phyloP scores from a whole-genome alignment of 2,329 filamentous ascomycete species.

The Paecilomyces sp. region DNA sequence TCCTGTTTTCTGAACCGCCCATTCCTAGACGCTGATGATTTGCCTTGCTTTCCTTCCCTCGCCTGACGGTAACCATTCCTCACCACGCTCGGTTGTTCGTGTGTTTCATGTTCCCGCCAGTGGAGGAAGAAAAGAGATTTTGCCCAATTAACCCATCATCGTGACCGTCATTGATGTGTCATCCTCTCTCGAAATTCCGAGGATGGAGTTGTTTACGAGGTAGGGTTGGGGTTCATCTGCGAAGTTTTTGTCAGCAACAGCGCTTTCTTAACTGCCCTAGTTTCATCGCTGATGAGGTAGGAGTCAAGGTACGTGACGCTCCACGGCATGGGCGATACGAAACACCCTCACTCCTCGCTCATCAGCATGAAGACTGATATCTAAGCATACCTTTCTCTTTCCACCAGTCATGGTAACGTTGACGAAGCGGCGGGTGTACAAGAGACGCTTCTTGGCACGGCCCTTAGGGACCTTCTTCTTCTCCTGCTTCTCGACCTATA shows the following conservation, averaged over 20 bases:
- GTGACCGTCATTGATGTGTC: neutral
- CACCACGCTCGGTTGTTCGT: neutral
- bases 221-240: neutral
- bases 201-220: neutral
- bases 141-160: neutral
- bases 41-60: neutral
- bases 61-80: neutral
- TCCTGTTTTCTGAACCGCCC: neutral
- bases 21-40: neutral
- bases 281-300: neutral
- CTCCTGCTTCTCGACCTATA: constrained; percentile 74
- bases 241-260: neutral
- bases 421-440: constrained; percentile 89
- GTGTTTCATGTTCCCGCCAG: neutral
- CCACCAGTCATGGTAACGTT: constrained; percentile 88
- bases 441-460: constrained; percentile 86
- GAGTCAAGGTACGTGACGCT: neutral
- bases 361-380: neutral
- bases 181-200: neutral
- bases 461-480: constrained; percentile 92
- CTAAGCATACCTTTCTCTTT: constrained; percentile 74
- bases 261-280: neutral
- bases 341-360: neutral
- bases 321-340: neutral
- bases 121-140: neutral